Evolutionary conservation across 2,329 filamentous ascomycete genomes (phyloP).

Genomic region (Hymenoscyphus scutula): DNA sequence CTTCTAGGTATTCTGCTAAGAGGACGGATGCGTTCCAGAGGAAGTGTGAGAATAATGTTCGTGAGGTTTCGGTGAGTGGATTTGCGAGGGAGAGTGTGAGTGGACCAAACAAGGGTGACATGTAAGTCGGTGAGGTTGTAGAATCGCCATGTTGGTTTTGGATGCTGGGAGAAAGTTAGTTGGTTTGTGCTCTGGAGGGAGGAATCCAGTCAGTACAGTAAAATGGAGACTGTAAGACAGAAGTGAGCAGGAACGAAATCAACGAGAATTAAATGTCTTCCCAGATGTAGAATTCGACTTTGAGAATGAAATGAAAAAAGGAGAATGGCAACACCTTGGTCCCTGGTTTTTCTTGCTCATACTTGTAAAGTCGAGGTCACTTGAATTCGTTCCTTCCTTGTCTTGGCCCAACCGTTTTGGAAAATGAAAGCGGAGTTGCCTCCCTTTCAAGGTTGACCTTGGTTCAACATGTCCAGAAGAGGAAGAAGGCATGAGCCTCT

Average conservation of each 20-base stretch:
- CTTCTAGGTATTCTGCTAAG: constrained; percentile 55
- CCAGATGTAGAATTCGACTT: too few relatives aligned
- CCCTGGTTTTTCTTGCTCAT: too few relatives aligned
- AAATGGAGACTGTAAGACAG: too few relatives aligned
- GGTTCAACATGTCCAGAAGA: too few relatives aligned
- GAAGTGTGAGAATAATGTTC: constrained; percentile 67
- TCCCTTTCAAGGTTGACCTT: too few relatives aligned
- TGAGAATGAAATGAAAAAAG: not conserved
- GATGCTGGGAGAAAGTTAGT: constrained; percentile 41
- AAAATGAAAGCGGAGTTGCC: too few relatives aligned
- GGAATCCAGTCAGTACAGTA: not conserved
- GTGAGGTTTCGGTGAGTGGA: constrained; percentile 50
- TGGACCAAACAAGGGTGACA: constrained; percentile 43
- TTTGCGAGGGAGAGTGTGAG: constrained; percentile 37
- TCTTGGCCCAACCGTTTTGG: too few relatives aligned
- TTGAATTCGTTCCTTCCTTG: too few relatives aligned
- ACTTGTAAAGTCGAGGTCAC: too few relatives aligned
- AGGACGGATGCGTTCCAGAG: constrained; percentile 67
- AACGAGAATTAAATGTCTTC: not conserved
- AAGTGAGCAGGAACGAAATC: too few relatives aligned
- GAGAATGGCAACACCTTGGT: not conserved
- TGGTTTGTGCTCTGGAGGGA: not conserved
- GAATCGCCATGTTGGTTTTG: constrained; percentile 63
- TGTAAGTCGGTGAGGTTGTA: constrained; percentile 56
- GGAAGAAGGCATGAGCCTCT: too few relatives aligned